Conservation (phyloP, 805 yeast species). For the Phaffomyces opuntiae region DNA sequence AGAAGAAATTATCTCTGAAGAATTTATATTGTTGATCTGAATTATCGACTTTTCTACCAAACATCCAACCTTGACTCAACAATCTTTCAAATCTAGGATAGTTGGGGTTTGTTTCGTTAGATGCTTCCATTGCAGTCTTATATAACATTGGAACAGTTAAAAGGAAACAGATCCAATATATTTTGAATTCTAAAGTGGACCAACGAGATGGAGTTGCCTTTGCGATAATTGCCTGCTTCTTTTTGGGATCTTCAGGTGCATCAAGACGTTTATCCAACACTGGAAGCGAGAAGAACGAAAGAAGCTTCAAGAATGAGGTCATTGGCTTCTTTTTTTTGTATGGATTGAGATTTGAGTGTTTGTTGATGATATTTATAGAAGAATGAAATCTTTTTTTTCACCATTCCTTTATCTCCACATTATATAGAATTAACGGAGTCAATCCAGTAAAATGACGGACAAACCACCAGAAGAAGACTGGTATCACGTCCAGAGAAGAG, state of each 20-base stretch:
- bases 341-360: too few relatives aligned
- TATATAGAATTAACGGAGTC: too few relatives aligned
- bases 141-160: conserved; percentile 78
- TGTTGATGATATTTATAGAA: background rate
- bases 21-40: conserved; percentile 86
- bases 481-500: conserved; percentile 45
- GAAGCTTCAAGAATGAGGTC: conserved; percentile 6
- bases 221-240: conserved; percentile 13
- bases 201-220: conserved; percentile 44
- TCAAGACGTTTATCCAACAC: conserved; percentile 36
- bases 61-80: conserved; percentile 79
- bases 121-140: conserved; percentile 74
- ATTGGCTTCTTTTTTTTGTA: background rate
- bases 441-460: background rate
- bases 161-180: conserved; percentile 58
- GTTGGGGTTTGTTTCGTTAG: conserved; percentile 67
- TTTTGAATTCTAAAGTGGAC: conserved; percentile 66
- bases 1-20: conserved; percentile 72
- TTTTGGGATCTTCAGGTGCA: conserved; percentile 26
- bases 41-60: conserved; percentile 87
- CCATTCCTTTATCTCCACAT: too few relatives aligned
- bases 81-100: conserved; percentile 55
- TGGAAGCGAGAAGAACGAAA: conserved; percentile 29
- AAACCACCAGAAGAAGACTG: conserved; percentile 6
- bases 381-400: background rate